Conservation (phyloP, 1,284 basidiomycete genomes). For the Binderoboletus segoi region DNA sequence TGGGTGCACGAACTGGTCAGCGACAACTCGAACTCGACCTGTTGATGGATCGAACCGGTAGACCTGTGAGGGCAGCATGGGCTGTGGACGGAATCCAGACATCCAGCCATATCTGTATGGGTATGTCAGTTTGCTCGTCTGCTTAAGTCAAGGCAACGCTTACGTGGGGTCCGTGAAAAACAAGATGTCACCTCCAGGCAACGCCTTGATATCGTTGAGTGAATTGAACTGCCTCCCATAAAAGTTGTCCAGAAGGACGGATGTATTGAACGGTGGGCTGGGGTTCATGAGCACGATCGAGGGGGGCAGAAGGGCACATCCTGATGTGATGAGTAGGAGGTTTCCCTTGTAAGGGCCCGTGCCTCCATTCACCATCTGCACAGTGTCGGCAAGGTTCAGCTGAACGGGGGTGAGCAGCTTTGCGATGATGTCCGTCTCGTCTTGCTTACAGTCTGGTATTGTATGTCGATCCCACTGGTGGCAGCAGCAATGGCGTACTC, state of each 20-base stretch:
- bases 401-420: constrained; percentile 20
- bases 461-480: constrained; percentile 52
- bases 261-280: constrained; percentile 57
- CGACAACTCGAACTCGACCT: constrained; percentile 65
- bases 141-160: constrained; percentile 21
- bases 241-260: constrained; percentile 68
- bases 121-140: background rate
- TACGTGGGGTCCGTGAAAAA: constrained; percentile 75
- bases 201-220: constrained; percentile 76
- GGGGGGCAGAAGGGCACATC: constrained; percentile 63
- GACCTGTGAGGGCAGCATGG: constrained; percentile 70
- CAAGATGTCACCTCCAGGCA: constrained; percentile 59
- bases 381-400: constrained; percentile 49
- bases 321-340: constrained; percentile 68
- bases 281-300: constrained; percentile 70
- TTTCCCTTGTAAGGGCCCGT: constrained; percentile 67
- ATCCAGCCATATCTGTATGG: constrained; percentile 59
- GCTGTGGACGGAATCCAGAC: constrained; percentile 64
- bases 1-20: constrained; percentile 63
- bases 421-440: background rate
- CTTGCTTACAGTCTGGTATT: constrained; percentile 50
- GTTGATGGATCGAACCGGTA: constrained; percentile 71
- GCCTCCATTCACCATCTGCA: constrained; percentile 77
- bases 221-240: constrained; percentile 82
- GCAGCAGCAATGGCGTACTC: constrained; percentile 41